These are phyloP conservation scores for Rhodomyrtus tomentosa DNA, from an alignment of 345 rosid genomes.

Conservation along the genomic window DNA sequence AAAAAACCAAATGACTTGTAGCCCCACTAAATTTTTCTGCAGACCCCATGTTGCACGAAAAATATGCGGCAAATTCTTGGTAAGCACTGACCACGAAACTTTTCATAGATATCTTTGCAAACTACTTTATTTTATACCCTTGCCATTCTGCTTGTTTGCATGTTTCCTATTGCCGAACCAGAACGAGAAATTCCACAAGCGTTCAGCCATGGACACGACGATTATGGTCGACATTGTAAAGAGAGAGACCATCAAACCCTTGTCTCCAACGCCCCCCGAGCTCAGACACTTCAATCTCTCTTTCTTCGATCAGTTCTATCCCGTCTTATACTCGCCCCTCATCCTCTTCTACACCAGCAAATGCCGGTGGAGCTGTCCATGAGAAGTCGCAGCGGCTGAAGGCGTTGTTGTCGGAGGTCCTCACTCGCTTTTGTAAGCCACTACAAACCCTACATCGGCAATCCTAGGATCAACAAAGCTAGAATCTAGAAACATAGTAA, in stretches of 20 bases:
- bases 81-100: not conserved
- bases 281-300: not conserved
- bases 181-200: not conserved
- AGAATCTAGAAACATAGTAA: too few relatives aligned
- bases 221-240: not conserved
- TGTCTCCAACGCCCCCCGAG: not conserved
- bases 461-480: too few relatives aligned
- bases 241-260: not conserved
- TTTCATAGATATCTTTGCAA: not conserved
- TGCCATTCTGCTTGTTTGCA: too few relatives aligned
- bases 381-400: not conserved
- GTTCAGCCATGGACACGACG: not conserved
- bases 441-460: too few relatives aligned
- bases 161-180: not conserved
- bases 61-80: not conserved
- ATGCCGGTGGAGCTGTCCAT: not conserved
- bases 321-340: not conserved
- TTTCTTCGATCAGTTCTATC: slow-evolving; percentile 2
- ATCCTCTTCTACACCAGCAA: slow-evolving; percentile 2
- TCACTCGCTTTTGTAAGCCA: too few relatives aligned
- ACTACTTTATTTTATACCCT: not conserved
- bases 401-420: slow-evolving; percentile 1
- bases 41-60: not conserved
- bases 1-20: too few relatives aligned
- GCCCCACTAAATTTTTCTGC: too few relatives aligned